These are phyloP conservation scores for Auriscalpium orientale DNA, from an alignment of 768 basidiomycete species.

Conservation along the genomic window DNA sequence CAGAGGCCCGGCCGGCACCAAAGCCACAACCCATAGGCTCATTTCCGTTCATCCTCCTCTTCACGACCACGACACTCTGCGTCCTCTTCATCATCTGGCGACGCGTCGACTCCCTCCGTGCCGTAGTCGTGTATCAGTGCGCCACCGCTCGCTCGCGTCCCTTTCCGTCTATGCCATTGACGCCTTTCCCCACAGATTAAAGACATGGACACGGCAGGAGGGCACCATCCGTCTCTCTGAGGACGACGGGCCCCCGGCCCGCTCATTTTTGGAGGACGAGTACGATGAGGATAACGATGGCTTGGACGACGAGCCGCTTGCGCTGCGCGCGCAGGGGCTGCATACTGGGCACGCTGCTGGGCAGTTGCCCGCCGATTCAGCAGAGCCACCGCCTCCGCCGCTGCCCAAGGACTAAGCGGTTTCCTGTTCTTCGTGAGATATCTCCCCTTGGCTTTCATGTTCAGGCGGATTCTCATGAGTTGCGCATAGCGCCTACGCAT, in stretches of 20 bases:
- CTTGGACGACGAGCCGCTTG: neutral
- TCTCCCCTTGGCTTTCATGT: too few relatives aligned
- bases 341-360: too few relatives aligned
- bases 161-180: neutral
- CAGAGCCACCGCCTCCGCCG: too few relatives aligned
- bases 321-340: neutral
- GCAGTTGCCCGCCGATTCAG: too few relatives aligned
- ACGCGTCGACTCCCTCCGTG: constrained; percentile 42
- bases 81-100: constrained; percentile 56
- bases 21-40: constrained; percentile 61
- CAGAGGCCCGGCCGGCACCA: constrained; percentile 35
- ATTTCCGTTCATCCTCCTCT: constrained; percentile 41
- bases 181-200: constrained; percentile 33
- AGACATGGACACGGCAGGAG: constrained; percentile 42
- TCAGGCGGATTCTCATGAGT: too few relatives aligned
- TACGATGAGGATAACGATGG: constrained; percentile 35
- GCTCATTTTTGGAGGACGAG: constrained; percentile 50
- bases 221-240: constrained; percentile 57
- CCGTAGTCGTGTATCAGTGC: constrained; percentile 53
- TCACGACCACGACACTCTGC: constrained; percentile 49
- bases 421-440: too few relatives aligned
- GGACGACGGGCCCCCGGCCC: constrained; percentile 61
- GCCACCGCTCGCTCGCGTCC: constrained; percentile 10
- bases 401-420: too few relatives aligned
- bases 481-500: too few relatives aligned